These are phyloP conservation scores for Cercophora sp. DNA, from an alignment of 495 filamentous ascomycete species.

Conservation along the genomic window DNA sequence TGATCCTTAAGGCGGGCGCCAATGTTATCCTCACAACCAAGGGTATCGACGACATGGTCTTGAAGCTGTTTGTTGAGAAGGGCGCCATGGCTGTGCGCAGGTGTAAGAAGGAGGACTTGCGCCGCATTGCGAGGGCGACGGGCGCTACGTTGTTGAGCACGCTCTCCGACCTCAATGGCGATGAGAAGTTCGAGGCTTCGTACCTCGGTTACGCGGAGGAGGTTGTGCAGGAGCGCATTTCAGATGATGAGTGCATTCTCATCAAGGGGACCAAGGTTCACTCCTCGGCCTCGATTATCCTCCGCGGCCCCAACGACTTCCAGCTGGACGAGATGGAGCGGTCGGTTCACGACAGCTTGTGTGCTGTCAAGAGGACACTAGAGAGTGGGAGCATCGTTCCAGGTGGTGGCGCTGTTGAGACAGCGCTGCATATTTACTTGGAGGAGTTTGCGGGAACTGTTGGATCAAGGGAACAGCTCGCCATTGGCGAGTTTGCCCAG, in stretches of 20 bases:
- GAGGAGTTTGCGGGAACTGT: constrained; percentile 99
- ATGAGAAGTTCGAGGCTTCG: constrained; percentile 91
- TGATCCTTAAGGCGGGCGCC: constrained; percentile 96
- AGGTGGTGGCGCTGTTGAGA: constrained; percentile 94
- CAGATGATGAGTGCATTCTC: constrained; percentile 97
- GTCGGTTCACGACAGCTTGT: constrained; percentile 93
- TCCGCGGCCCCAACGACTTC: constrained; percentile 94
- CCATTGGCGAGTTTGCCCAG: constrained; percentile 95
- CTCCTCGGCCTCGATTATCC: constrained; percentile 91
- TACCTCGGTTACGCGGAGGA: constrained; percentile 89
- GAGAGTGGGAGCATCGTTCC: constrained; percentile 97
- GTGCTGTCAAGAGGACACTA: constrained; percentile 92
- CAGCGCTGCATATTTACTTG: constrained; percentile 97
- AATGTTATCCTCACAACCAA: constrained; percentile 97
- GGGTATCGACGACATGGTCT: constrained; percentile 91
- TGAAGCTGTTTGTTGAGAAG: constrained; percentile 93
- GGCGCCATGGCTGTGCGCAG: constrained; percentile 94
- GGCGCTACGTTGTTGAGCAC: constrained; percentile 90
- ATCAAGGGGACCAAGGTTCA: constrained; percentile 93
- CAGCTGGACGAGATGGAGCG: constrained; percentile 99
- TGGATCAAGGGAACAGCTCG: constrained; percentile 93
- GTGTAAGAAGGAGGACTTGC: constrained; percentile 98
- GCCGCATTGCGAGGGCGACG: constrained; percentile 93
- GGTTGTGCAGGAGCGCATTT: constrained; percentile 93
- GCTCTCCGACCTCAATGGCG: constrained; percentile 92